Evolutionary conservation across 106 monocot genomes (phyloP).

Genomic region (Phalaenopsis equestris): DNA sequence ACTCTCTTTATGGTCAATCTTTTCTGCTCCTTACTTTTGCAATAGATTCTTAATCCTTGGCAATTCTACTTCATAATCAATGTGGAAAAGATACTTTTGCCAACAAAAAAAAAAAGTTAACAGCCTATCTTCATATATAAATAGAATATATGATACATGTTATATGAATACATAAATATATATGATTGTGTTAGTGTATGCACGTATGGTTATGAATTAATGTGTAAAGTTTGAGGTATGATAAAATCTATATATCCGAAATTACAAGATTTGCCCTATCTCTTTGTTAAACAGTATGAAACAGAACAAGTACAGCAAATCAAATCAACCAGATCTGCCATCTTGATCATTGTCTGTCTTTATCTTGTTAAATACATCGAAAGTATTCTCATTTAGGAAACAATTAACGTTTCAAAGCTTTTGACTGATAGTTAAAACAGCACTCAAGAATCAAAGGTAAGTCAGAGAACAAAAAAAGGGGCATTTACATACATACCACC

Average conservation of each 20-base stretch:
- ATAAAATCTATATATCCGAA: not conserved
- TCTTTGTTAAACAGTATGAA: not conserved
- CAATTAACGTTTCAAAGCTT: not conserved
- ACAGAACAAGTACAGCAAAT: not conserved
- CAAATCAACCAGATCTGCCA: not conserved
- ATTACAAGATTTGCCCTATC: no score
- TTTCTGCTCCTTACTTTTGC: not conserved
- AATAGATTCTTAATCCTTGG: not conserved
- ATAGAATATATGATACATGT: not conserved
- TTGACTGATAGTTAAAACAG: not conserved
- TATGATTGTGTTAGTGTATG: not conserved
- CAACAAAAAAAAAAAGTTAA: not conserved
- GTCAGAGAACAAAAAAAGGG: not conserved
- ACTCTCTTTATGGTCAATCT: not conserved
- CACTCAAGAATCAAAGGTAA: not conserved
- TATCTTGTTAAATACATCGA: not conserved
- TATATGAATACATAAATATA: not conserved
- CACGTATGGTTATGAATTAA: not conserved
- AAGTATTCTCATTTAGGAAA: not conserved
- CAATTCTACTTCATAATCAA: not conserved
- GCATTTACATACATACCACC: no score
- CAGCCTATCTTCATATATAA: not conserved
- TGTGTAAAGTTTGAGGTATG: not conserved
- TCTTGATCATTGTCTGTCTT: not conserved
- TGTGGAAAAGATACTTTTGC: not conserved